Percentiles rank a stretch among this genome's conserved stretches.
Evolutionary conservation across 352 stramenopile genomes (phyloP).

Genomic region (Pythium vanterpoolii): DNA sequence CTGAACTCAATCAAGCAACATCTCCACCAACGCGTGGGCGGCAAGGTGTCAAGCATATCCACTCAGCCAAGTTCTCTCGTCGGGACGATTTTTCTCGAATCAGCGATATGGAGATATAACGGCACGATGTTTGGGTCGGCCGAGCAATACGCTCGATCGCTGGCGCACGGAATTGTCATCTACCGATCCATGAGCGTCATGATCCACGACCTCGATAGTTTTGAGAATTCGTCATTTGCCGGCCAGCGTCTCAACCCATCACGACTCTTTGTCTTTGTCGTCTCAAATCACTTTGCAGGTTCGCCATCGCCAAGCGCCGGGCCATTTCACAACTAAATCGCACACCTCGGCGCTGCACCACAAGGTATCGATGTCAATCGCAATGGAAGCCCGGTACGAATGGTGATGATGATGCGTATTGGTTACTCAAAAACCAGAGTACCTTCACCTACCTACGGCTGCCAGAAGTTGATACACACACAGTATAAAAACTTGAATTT

Average conservation of each 20-base stretch:
- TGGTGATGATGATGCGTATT: no score
- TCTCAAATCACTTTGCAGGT: constrained; percentile 94
- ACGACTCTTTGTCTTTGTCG: constrained; percentile 84
- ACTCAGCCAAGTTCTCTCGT: no score
- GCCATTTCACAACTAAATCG: constrained; percentile 82
- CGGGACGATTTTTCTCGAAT: constrained; percentile 15
- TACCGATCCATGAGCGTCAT: constrained; percentile 50
- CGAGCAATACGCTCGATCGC: constrained; percentile 84
- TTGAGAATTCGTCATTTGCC: constrained; percentile 30
- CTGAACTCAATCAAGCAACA: not conserved
- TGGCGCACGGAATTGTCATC: constrained; percentile 63
- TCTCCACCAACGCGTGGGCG: not conserved
- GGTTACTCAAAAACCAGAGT: no score
- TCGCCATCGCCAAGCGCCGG: constrained; percentile 93
- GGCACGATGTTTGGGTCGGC: constrained; percentile 93
- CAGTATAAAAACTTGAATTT: no score
- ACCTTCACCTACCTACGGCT: no score
- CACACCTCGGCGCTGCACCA: not conserved
- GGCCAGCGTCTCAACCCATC: constrained; percentile 21
- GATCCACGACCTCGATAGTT: constrained; percentile 88
- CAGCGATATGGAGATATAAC: constrained; percentile 85
- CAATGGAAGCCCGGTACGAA: not conserved
- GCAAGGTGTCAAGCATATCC: not conserved
- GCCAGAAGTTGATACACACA: no score
- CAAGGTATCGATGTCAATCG: not conserved